Evolutionary conservation across 306 rosid genomes (phyloP).

Genomic region (Vigna mungo): DNA sequence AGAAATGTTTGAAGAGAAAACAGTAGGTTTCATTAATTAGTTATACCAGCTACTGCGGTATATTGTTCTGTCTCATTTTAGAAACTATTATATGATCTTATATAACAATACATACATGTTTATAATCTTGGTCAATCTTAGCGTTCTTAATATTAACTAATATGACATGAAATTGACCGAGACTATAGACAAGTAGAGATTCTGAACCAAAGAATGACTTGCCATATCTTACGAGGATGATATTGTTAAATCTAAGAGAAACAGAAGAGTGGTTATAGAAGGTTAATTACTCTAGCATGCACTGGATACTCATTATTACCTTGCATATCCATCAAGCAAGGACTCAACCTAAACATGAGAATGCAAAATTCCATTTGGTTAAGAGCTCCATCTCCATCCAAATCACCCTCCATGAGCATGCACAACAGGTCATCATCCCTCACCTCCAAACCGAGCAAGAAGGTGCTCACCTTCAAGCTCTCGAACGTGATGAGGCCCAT

Average conservation of each 20-base stretch:
- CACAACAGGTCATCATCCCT: conserved; percentile 62
- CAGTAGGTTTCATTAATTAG: background rate
- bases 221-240: background rate
- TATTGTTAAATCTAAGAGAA: conserved; percentile 1
- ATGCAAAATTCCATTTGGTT: conserved; percentile 70
- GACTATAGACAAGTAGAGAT: background rate
- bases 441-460: conserved; percentile 58
- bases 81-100: too few relatives aligned
- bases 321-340: conserved; percentile 50
- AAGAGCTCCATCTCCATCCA: conserved; percentile 78
- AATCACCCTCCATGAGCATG: conserved; percentile 77
- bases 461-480: conserved; percentile 66
- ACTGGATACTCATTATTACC: conserved; percentile 18
- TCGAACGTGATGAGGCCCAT: conserved; percentile 76
- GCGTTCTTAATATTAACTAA: too few relatives aligned
- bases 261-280: background rate
- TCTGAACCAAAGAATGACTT: background rate
- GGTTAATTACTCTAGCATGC: background rate
- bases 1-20: too few relatives aligned
- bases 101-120: too few relatives aligned
- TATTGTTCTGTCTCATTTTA: too few relatives aligned
- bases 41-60: conserved; percentile 10
- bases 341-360: conserved; percentile 85
- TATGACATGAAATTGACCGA: background rate
- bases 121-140: too few relatives aligned